phyloP scores from a whole-genome alignment of 352 stramenopile species.

The Hyaloperonospora brassicae region DNA sequence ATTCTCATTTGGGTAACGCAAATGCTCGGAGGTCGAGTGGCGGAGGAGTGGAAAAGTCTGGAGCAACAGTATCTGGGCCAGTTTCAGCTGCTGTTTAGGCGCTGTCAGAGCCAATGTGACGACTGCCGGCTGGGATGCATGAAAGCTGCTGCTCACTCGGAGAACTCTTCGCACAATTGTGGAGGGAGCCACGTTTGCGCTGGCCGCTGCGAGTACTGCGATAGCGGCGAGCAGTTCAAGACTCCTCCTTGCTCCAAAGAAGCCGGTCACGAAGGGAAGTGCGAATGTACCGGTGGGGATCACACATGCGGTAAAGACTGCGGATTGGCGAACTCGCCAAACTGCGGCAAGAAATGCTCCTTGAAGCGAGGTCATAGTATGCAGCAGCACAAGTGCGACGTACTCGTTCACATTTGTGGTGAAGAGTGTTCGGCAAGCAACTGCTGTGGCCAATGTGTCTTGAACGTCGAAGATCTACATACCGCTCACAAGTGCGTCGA shows the following conservation, averaged over 20 bases:
- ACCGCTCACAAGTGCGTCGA: conserved; percentile 55
- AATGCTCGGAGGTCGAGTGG: conserved; percentile 29
- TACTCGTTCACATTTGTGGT: conserved; percentile 49
- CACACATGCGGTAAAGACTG: conserved; percentile 57
- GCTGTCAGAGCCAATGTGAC: conserved; percentile 49
- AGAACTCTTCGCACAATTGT: conserved; percentile 37
- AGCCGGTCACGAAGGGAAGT: conserved; percentile 56
- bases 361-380: conserved; percentile 35
- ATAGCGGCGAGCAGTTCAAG: conserved; percentile 17
- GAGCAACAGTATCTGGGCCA: conserved; percentile 40
- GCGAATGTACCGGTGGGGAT: conserved; percentile 50
- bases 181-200: conserved; percentile 39
- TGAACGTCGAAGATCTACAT: conserved; percentile 46
- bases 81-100: conserved; percentile 45
- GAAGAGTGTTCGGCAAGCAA: conserved; percentile 34
- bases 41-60: conserved; percentile 38
- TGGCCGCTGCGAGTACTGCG: conserved; percentile 46
- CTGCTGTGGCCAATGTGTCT: conserved; percentile 39
- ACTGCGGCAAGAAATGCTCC: conserved; percentile 45
- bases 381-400: conserved; percentile 47
- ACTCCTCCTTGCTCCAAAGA: conserved; percentile 40
- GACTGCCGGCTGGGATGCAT: conserved; percentile 57
- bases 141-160: conserved; percentile 36
- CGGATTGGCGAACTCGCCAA: conserved; percentile 31
- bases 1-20: conserved; percentile 37